Base-by-base conservation (phyloP, 345 rosid species). In the Populus ilicifolia region DNA sequence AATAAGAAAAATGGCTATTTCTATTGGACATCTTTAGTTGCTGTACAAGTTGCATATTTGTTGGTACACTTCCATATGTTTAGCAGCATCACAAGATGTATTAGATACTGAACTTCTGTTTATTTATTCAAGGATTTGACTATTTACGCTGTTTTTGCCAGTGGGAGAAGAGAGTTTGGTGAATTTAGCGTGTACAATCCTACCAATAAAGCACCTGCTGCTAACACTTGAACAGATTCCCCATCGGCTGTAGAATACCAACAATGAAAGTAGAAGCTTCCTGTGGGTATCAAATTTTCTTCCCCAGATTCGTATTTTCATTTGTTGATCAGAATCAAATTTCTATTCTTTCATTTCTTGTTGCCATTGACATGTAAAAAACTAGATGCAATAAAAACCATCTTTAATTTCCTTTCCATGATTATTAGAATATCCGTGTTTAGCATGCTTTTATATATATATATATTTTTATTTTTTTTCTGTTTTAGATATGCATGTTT, bases 181-280 rank as follows among this genome's bases (percentile, higher is more conserved):
- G 97, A 96, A 64, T 93, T 86, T 88, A 96, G 98, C 65, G 96
- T 93, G 35, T 96, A 89, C 86, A 91, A 90, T 83, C 93, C 93
- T 50, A 77, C 84, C 41, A 91, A 88, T 81, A 88, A 82, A 75
- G 70, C 74, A 46, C 80, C 72, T 23, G 73, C 30, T 43, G 73
- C 50, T 6, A 3, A 20, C 63, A 50, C 6, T 7, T 30, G 8
- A 41, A 14, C 5, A 7, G 33, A 36, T 10, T 69, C 54, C 13
- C 38, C 74, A 50, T 25, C 13, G 17, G 35, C 35, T 16, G 39
- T 48, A 48, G 20, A 48, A 48, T 17, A 48, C 54, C 54, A 48
- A 17, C 54, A 48, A 48, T 48, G 54, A 5, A 48, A 48, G 54
- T 48, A 48, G 20, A 48, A 48, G 54, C 54, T 48, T 48, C 54